Evolutionary conservation across 805 yeast genomes (phyloP).

Genomic region (Zygoascus tannicola): DNA sequence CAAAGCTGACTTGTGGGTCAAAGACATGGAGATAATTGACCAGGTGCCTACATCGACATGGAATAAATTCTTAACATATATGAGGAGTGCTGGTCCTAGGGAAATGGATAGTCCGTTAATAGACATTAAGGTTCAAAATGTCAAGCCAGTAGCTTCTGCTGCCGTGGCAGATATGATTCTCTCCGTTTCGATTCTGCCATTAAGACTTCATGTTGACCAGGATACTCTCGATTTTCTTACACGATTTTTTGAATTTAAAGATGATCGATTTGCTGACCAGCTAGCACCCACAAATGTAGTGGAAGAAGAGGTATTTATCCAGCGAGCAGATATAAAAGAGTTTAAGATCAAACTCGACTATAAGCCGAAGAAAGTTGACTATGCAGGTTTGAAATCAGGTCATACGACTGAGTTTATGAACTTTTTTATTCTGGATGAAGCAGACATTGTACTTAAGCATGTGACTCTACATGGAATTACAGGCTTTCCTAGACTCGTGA

Average conservation of each 20-base stretch:
- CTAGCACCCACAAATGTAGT: constrained; percentile 5
- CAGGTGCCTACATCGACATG: constrained; percentile 82
- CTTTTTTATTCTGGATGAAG: constrained; percentile 80
- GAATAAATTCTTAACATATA: constrained; percentile 70
- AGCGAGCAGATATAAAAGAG: constrained; percentile 42
- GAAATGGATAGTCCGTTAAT: constrained; percentile 63
- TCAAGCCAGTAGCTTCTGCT: constrained; percentile 53
- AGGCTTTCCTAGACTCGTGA: constrained; percentile 58
- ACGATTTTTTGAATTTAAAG: constrained; percentile 75
- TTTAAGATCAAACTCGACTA: constrained; percentile 71
- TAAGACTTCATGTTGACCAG: constrained; percentile 82
- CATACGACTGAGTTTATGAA: constrained; percentile 81
- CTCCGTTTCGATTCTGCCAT: constrained; percentile 51
- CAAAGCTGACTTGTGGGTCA: constrained; percentile 40
- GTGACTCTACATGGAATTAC: constrained; percentile 63
- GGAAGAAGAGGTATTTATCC: constrained; percentile 47
- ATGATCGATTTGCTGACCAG: constrained; percentile 40
- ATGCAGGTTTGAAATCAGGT: constrained; percentile 77
- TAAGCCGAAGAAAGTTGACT: constrained; percentile 83
- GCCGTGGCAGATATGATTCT: constrained; percentile 63
- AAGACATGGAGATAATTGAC: constrained; percentile 56
- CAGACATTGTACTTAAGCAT: constrained; percentile 55
- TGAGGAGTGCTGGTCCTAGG: constrained; percentile 61
- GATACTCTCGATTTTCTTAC: constrained; percentile 80
- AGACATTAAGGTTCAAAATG: constrained; percentile 41